Evolutionary conservation across 257 asterid genomes (phyloP).

Genomic region (Capsicum chinense): DNA sequence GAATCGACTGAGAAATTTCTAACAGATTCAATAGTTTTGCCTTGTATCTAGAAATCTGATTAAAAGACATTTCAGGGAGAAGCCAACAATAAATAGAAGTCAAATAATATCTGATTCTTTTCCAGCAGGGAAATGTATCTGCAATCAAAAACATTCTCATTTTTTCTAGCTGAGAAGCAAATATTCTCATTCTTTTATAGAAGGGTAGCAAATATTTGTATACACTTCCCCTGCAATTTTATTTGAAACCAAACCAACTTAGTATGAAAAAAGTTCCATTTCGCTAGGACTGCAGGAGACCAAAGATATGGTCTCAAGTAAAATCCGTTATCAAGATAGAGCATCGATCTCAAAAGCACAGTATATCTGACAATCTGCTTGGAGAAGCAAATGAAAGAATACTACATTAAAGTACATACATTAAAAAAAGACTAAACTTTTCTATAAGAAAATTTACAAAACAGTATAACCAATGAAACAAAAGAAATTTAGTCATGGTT

Average conservation of each 20-base stretch:
- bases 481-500: background rate
- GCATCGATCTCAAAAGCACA: background rate
- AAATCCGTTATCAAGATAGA: background rate
- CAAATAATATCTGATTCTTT: conserved; percentile 14
- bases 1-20: too few relatives aligned
- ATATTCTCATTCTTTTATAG: background rate
- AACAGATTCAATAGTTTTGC: too few relatives aligned
- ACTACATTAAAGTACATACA: background rate
- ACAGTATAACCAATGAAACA: background rate
- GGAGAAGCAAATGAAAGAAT: conserved; percentile 1
- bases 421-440: background rate
- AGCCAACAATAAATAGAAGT: background rate
- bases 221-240: background rate
- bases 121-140: background rate
- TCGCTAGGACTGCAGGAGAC: background rate
- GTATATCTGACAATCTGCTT: background rate
- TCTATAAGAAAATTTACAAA: background rate
- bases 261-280: background rate
- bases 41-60: too few relatives aligned
- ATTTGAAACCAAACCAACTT: background rate
- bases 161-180: background rate
- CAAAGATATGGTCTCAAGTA: too few relatives aligned
- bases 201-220: background rate
- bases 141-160: background rate
- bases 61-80: background rate